Base-by-base conservation (phyloP, 441 rosid species). In the Rhodomyrtus psidioides region DNA sequence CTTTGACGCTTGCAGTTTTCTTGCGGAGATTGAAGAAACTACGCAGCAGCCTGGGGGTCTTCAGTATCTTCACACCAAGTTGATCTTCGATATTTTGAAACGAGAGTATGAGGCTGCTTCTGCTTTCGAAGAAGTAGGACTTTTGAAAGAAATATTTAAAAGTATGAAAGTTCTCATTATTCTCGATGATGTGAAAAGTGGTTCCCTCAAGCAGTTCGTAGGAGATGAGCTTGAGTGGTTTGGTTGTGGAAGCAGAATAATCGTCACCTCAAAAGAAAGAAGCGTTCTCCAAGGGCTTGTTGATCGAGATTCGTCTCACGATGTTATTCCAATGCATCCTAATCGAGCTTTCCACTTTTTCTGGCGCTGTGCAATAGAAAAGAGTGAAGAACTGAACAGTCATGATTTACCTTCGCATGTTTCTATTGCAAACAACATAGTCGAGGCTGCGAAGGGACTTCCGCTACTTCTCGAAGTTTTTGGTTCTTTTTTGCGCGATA, bases 281-380 rank as follows among this genome's bases (percentile, higher is more conserved):
- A 57, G 15, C 0, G 15, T 24, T 57, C 27, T 57, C 6, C 60
- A 26, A 57, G 60, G 60, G 0, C 24, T 57, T 57, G 15, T 26
- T 0, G 60, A 1, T 57, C 3, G 7, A 26, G 60, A 27, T 6
- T 0, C 3, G 0, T 57, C 15, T 57, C 9, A 57, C 15, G 0
- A 24, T 57, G 60, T 57, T 26, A 24, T 0, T 57, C 28, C 7
- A 0, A 24, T 57, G 27, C 15, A 26, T 26, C 15, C 12, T 57
- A 57, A 57, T 26, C 60, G 1, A 26, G 60, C 60, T 57, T 57
- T 57, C 28, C 2, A 57, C 7, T 5, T 57, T 26, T 57, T 57
- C 60, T 57, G 28, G 3, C 0, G 12, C 13, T 26, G 6, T 12
- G 60, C 60, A 56, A 56, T 0, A 6, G 15, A 1, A 57, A 12